Conservation (phyloP, 805 yeast species). For the Metschnikowia colocasiae region DNA sequence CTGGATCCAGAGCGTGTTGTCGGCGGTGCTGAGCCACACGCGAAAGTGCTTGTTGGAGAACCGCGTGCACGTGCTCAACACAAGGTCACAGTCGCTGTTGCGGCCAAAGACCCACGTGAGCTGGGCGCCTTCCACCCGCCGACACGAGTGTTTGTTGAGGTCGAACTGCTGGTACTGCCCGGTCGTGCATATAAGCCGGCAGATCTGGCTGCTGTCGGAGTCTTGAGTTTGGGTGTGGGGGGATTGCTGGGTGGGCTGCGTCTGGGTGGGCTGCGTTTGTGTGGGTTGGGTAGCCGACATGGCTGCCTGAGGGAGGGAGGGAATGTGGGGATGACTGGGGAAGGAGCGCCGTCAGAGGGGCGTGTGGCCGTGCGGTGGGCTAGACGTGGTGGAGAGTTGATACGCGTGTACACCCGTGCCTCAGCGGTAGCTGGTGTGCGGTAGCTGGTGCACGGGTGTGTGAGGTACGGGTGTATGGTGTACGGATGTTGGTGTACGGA, state of each 20-base stretch:
- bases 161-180: slow-evolving; percentile 51
- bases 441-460: not conserved
- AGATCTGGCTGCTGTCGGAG: slow-evolving; percentile 34
- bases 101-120: slow-evolving; percentile 74
- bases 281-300: slow-evolving; percentile 4
- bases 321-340: not conserved
- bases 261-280: slow-evolving; percentile 32
- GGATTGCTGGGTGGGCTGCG: slow-evolving; percentile 23
- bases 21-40: slow-evolving; percentile 61
- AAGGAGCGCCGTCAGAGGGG: not conserved
- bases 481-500: not conserved
- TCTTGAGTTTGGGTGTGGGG: slow-evolving; percentile 15
- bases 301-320: not conserved
- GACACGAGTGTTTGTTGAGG: slow-evolving; percentile 29
- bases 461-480: not conserved
- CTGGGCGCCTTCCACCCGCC: slow-evolving; percentile 20
- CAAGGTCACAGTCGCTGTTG: slow-evolving; percentile 59
- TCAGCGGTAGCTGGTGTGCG: not conserved
- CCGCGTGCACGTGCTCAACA: slow-evolving; percentile 54
- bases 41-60: slow-evolving; percentile 72
- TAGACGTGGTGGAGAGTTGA: not conserved
- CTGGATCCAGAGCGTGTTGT: slow-evolving; percentile 55
- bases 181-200: slow-evolving; percentile 57
- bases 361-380: not conserved
- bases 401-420: slow-evolving; percentile 2